Evolutionary conservation across 192 early-diverging fungal genomes (phyloP).

Genomic region (Dissophora ornata): DNA sequence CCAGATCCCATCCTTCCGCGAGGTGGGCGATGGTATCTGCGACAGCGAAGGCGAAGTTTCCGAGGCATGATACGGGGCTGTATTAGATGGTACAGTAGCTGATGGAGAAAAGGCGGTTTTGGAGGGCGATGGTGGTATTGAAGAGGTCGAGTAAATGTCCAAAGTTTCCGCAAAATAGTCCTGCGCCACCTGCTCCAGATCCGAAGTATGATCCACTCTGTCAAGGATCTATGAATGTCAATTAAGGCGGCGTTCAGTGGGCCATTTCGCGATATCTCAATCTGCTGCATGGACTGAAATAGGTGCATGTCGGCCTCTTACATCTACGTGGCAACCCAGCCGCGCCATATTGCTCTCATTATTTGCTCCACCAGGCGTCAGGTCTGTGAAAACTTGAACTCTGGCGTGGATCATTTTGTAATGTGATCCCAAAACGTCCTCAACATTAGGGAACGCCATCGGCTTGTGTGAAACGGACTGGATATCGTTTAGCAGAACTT

Average conservation of each 20-base stretch:
- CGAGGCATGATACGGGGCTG: background rate
- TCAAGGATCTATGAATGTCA: constrained; percentile 39
- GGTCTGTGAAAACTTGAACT: constrained; percentile 38
- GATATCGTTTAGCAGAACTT: constrained; percentile 54
- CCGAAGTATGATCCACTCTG: constrained; percentile 20
- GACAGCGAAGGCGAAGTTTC: background rate
- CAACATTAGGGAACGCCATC: constrained; percentile 39
- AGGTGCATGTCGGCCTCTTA: too few species aligned
- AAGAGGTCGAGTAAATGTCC: constrained; percentile 7
- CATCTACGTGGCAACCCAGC: constrained; percentile 28
- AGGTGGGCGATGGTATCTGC: constrained; percentile 5
- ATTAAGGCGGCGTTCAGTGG: background rate
- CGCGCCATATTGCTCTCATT: background rate
- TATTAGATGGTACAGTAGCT: background rate
- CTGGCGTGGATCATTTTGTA: constrained; percentile 51
- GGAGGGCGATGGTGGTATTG: constrained; percentile 21
- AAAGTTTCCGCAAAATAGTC: constrained; percentile 39
- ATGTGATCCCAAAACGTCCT: constrained; percentile 28
- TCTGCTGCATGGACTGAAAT: too few species aligned
- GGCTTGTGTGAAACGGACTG: constrained; percentile 37
- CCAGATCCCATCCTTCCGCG: constrained; percentile 19
- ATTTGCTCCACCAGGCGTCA: constrained; percentile 10
- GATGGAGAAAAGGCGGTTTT: constrained; percentile 17
- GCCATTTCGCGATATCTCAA: too few species aligned
- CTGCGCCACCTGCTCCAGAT: constrained; percentile 28